Evolutionary conservation across 2,329 filamentous ascomycete genomes (phyloP).

Genomic region (Raffaelea ambrosiae): DNA sequence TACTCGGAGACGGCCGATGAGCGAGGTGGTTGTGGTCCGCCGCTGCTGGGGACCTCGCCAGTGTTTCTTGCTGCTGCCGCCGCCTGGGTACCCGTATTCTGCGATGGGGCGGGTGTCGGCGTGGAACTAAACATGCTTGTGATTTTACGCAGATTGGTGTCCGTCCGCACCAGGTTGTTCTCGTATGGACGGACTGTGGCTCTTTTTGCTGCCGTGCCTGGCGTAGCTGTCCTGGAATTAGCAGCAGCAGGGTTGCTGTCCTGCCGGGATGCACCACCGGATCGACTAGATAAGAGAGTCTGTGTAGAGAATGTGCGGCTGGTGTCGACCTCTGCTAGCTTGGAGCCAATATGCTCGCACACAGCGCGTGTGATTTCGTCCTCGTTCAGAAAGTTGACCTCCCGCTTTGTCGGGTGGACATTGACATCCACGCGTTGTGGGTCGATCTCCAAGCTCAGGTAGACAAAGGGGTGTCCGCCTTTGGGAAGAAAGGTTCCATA

Average conservation of each 20-base stretch:
- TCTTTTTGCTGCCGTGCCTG: slow-evolving; percentile 23
- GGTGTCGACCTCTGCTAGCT: slow-evolving; percentile 79
- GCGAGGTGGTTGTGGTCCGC: slow-evolving; percentile 9
- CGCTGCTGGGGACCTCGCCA: not conserved
- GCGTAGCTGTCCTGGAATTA: slow-evolving; percentile 24
- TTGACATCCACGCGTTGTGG: slow-evolving; percentile 92
- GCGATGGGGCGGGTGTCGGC: slow-evolving; percentile 25
- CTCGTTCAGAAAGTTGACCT: slow-evolving; percentile 96
- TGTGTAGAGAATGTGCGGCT: slow-evolving; percentile 94
- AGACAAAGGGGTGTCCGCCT: slow-evolving; percentile 87
- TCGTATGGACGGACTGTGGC: slow-evolving; percentile 56
- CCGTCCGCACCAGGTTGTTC: slow-evolving; percentile 84
- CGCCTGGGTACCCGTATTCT: too few relatives aligned
- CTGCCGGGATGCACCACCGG: slow-evolving; percentile 10
- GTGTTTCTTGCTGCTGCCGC: not conserved
- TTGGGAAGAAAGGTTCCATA: slow-evolving; percentile 86
- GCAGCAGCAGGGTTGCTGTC: slow-evolving; percentile 11
- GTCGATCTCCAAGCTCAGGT: slow-evolving; percentile 87
- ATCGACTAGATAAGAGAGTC: slow-evolving; percentile 72
- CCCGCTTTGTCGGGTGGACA: slow-evolving; percentile 91
- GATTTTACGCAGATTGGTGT: slow-evolving; percentile 84
- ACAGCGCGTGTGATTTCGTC: slow-evolving; percentile 89
- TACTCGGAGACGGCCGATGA: slow-evolving; percentile 46
- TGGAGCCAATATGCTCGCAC: slow-evolving; percentile 68
- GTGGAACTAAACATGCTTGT: slow-evolving; percentile 80